phyloP scores from a whole-genome alignment of 2,329 filamentous ascomycete species.

The Monosporascus cannonballus region DNA sequence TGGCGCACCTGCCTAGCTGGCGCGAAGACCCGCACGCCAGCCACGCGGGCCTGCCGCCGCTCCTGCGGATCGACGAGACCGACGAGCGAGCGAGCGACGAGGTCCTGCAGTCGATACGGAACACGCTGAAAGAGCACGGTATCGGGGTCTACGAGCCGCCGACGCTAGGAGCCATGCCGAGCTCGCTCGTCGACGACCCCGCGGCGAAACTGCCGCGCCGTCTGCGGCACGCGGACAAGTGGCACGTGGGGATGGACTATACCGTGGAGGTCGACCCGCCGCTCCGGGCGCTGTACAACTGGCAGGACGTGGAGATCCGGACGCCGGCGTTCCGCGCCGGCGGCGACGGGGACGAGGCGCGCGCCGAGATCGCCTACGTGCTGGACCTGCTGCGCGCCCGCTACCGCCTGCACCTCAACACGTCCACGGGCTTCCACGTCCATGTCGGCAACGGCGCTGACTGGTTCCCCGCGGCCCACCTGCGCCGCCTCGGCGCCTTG shows the following conservation, averaged over 20 bases:
- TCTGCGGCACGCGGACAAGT: constrained; percentile 7
- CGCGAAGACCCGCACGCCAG: not conserved
- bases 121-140: not conserved
- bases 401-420: constrained; percentile 28
- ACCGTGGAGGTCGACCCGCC: constrained; percentile 6
- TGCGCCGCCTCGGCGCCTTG: constrained; percentile 26
- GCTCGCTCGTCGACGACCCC: not conserved
- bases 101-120: not conserved
- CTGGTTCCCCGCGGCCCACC: constrained; percentile 21
- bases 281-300: constrained; percentile 12
- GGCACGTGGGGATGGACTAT: constrained; percentile 10
- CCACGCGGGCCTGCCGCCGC: not conserved
- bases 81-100: not conserved
- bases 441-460: constrained; percentile 29
- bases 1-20: not conserved
- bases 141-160: not conserved
- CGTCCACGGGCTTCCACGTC: constrained; percentile 29
- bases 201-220: not conserved
- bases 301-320: constrained; percentile 24
- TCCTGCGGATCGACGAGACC: not conserved
- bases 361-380: constrained; percentile 23
- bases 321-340: constrained; percentile 28
- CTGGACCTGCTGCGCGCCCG: constrained; percentile 25
- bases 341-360: constrained; percentile 17
- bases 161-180: not conserved